Percentiles rank a stretch among this genome's conserved stretches.
Conservation (phyloP, 176 grass and related monocot genomes). For the Microstegium vimineum region DNA sequence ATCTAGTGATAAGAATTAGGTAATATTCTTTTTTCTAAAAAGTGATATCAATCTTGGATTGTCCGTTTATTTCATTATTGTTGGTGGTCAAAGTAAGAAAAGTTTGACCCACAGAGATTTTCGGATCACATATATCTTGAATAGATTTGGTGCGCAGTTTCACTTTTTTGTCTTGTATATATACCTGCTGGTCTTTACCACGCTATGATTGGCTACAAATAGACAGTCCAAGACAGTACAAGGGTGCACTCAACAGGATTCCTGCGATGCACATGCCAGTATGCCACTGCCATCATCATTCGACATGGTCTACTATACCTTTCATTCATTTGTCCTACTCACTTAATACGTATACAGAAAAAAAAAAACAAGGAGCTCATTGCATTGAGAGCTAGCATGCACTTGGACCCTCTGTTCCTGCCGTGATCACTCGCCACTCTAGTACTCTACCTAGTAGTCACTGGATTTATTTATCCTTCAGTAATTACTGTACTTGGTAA, state of each 20-base stretch:
- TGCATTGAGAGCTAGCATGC: background rate
- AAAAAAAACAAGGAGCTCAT: conserved; percentile 7
- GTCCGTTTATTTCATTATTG: too few relatives aligned
- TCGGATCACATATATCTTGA: too few relatives aligned
- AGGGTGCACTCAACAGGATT: background rate
- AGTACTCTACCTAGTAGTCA: background rate
- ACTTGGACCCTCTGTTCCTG: background rate
- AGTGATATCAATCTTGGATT: too few relatives aligned
- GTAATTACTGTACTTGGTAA: too few relatives aligned
- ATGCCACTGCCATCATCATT: conserved; percentile 10
- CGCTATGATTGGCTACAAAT: conserved; percentile 8
- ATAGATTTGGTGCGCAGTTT: background rate
- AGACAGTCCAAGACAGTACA: background rate
- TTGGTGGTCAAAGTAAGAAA: too few relatives aligned
- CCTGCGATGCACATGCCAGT: conserved; percentile 16
- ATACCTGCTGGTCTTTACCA: too few relatives aligned
- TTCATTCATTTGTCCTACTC: background rate
- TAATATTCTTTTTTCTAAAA: too few relatives aligned
- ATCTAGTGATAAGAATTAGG: too few relatives aligned
- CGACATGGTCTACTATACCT: background rate
- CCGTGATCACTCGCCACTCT: background rate
- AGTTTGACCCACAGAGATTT: too few relatives aligned
- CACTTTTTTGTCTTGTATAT: background rate
- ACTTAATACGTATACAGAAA: background rate
- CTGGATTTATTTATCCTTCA: too few relatives aligned